Conservation (phyloP, 805 yeast species). For the Candida ipomoeae region DNA sequence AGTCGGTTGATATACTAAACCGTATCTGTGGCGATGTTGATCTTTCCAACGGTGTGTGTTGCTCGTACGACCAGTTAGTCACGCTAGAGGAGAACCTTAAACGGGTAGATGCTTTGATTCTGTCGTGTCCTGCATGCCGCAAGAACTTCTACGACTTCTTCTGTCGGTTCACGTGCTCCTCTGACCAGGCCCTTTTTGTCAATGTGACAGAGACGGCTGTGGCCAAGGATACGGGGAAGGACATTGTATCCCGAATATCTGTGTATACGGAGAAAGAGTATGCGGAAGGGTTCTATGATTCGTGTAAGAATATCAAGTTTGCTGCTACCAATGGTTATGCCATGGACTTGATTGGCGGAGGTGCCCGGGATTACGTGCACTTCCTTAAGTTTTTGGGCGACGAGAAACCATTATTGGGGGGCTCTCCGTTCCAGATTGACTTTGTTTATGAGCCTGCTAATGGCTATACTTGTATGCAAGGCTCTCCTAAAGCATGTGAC, state of each 20-base stretch:
- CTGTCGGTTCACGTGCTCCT: conserved; percentile 87
- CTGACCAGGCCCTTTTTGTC: conserved; percentile 72
- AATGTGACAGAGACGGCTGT: conserved; percentile 54
- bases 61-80: conserved; percentile 59
- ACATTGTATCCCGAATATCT: conserved; percentile 67
- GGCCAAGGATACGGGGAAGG: conserved; percentile 47
- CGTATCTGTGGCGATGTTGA: conserved; percentile 75
- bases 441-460: conserved; percentile 45
- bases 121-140: conserved; percentile 81
- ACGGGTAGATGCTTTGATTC: conserved; percentile 37
- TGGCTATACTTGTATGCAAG: conserved; percentile 20
- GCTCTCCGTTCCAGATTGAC: conserved; percentile 92
- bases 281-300: conserved; percentile 68
- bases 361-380: conserved; percentile 67
- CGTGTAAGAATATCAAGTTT: conserved; percentile 86
- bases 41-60: conserved; percentile 54
- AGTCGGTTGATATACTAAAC: conserved; percentile 43
- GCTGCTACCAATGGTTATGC: conserved; percentile 94
- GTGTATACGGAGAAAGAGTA: conserved; percentile 54
- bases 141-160: conserved; percentile 80
- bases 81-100: conserved; percentile 43
- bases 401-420: conserved; percentile 89
- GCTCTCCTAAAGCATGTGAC: conserved; percentile 49
- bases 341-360: conserved; percentile 98
- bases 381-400: conserved; percentile 90